These are phyloP conservation scores for Myriosclerotinia scirpicola DNA, from an alignment of 2,329 filamentous ascomycete genomes.

Conservation along the genomic window DNA sequence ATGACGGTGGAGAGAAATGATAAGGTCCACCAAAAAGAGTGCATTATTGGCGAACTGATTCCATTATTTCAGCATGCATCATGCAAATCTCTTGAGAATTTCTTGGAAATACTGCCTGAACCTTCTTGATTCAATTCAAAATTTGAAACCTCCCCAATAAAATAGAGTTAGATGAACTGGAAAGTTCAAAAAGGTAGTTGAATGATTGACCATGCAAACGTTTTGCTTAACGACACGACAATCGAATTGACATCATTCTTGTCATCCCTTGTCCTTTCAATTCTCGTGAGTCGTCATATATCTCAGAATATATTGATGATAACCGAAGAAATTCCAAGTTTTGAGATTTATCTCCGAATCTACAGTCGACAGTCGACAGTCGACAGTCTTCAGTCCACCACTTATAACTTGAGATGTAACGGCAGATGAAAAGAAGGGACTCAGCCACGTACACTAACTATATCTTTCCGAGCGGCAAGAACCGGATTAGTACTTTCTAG, in stretches of 20 bases:
- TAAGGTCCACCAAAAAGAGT: not conserved
- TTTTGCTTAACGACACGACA: not conserved
- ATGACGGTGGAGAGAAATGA: not conserved
- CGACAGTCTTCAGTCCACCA: too few species aligned
- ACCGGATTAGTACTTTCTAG: too few species aligned
- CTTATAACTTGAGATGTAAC: too few species aligned
- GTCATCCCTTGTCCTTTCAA: not conserved
- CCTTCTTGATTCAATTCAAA: not conserved
- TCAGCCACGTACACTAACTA: too few species aligned
- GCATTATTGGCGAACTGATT: not conserved
- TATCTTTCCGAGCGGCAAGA: not conserved
- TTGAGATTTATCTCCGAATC: not conserved
- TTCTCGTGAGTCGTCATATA: not conserved
- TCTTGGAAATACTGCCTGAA: not conserved
- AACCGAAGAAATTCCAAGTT: not conserved
- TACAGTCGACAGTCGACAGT: too few species aligned
- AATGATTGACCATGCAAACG: not conserved
- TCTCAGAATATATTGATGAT: not conserved
- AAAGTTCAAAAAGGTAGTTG: not conserved
- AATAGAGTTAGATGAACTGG: too few species aligned
- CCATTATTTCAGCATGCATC: too few species aligned
- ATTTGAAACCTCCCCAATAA: not conserved
- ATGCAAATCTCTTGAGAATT: not conserved
- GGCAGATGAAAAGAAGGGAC: too few species aligned
- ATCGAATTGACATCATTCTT: conserved; percentile 5